These are phyloP conservation scores for Chrysanthemum seticuspe DNA, from an alignment of 129 eudicot species.

Conservation along the genomic window DNA sequence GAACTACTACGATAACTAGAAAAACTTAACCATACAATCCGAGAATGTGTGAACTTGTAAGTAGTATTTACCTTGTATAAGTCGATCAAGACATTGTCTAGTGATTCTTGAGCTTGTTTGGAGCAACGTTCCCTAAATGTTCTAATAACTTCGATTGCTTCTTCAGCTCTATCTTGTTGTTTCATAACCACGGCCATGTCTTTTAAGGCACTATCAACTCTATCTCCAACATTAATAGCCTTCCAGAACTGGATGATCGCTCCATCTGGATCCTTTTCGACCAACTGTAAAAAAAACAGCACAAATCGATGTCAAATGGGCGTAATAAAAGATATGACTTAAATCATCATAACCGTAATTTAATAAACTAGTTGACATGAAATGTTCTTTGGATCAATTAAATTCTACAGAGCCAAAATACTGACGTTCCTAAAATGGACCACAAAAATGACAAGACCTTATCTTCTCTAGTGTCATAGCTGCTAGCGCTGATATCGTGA, in stretches of 20 bases:
- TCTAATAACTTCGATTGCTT: constrained; percentile 76
- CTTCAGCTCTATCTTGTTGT: constrained; percentile 80
- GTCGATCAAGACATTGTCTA: constrained; percentile 81
- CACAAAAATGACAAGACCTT: no score
- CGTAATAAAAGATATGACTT: neutral
- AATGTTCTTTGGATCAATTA: neutral
- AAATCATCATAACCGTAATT: neutral
- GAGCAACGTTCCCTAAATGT: constrained; percentile 64
- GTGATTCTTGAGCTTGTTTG: constrained; percentile 81
- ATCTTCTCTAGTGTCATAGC: no score
- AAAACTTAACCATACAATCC: neutral
- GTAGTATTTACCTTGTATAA: constrained; percentile 63
- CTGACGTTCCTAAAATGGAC: no score
- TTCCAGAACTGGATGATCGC: constrained; percentile 72
- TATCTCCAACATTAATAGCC: constrained; percentile 78
- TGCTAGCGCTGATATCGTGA: no score
- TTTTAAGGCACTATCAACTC: constrained; percentile 86
- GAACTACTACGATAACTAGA: neutral
- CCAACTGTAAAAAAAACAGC: constrained; percentile 45
- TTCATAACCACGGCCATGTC: constrained; percentile 94
- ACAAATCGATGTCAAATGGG: neutral
- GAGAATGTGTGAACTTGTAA: neutral
- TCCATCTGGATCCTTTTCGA: constrained; percentile 73
- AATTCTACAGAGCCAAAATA: neutral
- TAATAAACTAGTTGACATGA: neutral